Base-by-base conservation (phyloP, 179 eudicot genomes). In the Silene noctiflora region DNA sequence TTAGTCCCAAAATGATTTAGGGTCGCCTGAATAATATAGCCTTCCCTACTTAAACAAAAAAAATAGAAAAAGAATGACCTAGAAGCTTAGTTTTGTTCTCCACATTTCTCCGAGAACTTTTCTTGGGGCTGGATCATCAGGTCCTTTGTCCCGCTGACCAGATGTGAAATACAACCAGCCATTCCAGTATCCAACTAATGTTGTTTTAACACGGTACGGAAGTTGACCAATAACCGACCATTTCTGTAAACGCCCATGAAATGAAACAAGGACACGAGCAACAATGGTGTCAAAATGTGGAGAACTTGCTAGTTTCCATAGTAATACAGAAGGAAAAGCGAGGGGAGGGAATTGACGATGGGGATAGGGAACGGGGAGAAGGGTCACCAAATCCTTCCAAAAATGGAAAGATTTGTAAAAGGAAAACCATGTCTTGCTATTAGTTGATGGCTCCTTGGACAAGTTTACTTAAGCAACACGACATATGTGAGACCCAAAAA, bases 141-240 rank as follows among this genome's bases (percentile, higher is more conserved):
- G 97, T 24, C 99, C 94, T 87, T 69, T 90, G 79, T 96, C 99
- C 51, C 98, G 87, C 82, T 96, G 97, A 51, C 99, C 99, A 8
- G 98, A 93, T 13, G 94, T 91, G 85, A 93, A 96, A 75, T 96
- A 90, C 79, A 96, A 81, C 89, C 89, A 91, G 70, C 98, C 98
- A 65, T 93, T 62, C 96, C 94, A 90, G 79, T 84, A 87, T 22
- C 97, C 98, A 24, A 86, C 98, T 9, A 96, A 88, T 4, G 99
- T 96, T 2, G 99, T 93, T 83, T 93, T 96, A 71, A 96, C 90
- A 25, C 98, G 96, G 77, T 79, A 96, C 25, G 99, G 99, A 73
- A 96, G 94, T 77, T 91, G 89, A 11, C 98, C 98, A 35, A 94
- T 69, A 69, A 91, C 97, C 3, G 90, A 88, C 97, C 98, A 96